A percentile compares a stretch with the other conserved stretches of the same genome.
These are phyloP conservation scores for Cystofilobasidium ferigula DNA, from an alignment of 768 basidiomycete species.

Conservation along the genomic window DNA sequence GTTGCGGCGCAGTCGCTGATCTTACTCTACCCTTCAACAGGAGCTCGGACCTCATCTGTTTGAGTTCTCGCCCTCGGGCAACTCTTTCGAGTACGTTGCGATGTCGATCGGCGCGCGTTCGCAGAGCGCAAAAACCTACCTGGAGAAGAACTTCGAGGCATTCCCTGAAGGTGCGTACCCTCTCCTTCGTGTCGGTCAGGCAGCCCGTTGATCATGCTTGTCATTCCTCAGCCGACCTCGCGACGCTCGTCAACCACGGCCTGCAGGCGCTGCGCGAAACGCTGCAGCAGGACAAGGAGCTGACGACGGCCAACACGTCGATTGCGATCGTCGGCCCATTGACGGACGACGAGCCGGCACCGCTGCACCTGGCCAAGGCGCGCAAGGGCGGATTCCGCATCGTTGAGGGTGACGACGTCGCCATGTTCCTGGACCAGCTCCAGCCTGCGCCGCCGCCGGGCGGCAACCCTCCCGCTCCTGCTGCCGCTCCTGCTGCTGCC, in stretches of 20 bases:
- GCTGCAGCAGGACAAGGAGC: conserved; percentile 94
- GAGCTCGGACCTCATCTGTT: conserved; percentile 95
- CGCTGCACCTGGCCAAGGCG: conserved; percentile 30
- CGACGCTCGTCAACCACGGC: conserved; percentile 68
- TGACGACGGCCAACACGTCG: conserved; percentile 84
- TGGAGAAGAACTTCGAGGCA: conserved; percentile 83
- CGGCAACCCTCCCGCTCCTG: conserved; percentile 28
- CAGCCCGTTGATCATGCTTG: not conserved
- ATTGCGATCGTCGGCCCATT: conserved; percentile 70
- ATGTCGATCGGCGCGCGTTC: conserved; percentile 97
- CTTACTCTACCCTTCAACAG: conserved; percentile 27
- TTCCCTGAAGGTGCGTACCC: conserved; percentile 66
- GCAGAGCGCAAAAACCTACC: conserved; percentile 96
- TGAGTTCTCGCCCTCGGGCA: conserved; percentile 95
- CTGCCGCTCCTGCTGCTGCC: conserved; percentile 37
- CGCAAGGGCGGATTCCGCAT: conserved; percentile 64
- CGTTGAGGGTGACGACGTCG: conserved; percentile 68
- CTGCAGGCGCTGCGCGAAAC: conserved; percentile 91
- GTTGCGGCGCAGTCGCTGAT: too few relatives aligned
- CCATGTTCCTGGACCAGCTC: conserved; percentile 67
- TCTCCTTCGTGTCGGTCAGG: not conserved
- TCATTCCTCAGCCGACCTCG: conserved; percentile 3
- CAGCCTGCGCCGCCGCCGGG: conserved; percentile 50
- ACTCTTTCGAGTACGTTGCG: conserved; percentile 93
- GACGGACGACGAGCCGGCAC: conserved; percentile 32